Percentiles rank a stretch among this genome's conserved stretches.
Conservation (phyloP, 805 yeast genomes). For the Metschnikowia lunata region DNA sequence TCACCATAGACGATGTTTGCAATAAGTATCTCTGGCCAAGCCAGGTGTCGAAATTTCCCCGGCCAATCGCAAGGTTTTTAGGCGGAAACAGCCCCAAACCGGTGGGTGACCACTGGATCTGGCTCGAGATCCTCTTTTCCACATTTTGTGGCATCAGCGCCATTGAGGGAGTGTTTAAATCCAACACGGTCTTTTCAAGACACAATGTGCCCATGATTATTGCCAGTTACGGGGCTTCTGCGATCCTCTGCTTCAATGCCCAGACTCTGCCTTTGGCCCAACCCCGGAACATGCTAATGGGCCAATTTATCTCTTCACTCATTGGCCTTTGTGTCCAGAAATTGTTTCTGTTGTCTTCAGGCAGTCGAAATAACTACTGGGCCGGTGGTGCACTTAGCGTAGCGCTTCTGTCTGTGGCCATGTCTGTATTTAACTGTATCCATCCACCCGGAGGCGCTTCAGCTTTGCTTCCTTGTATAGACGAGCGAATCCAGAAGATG, state of each 20-base stretch:
- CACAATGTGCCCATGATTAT: conserved; percentile 46
- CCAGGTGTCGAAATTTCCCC: conserved; percentile 31
- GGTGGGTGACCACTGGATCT: conserved; percentile 35
- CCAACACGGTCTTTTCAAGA: conserved; percentile 33
- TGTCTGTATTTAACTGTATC: conserved; percentile 51
- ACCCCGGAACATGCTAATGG: conserved; percentile 55
- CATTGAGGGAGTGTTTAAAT: conserved; percentile 44
- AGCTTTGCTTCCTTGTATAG: conserved; percentile 53
- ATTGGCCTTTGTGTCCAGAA: conserved; percentile 53
- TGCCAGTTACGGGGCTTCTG: conserved; percentile 60
- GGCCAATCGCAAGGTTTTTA: conserved; percentile 30
- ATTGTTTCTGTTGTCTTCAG: conserved; percentile 43
- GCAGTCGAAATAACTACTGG: conserved; percentile 48
- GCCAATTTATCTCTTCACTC: conserved; percentile 51
- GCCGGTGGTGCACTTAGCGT: conserved; percentile 56
- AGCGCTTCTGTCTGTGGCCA: conserved; percentile 47
- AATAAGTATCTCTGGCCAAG: conserved; percentile 28
- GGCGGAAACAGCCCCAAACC: conserved; percentile 35
- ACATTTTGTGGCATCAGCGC: conserved; percentile 45
- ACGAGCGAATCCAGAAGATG: conserved; percentile 41
- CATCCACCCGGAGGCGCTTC: conserved; percentile 77
- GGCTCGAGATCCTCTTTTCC: conserved; percentile 45
- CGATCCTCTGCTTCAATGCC: conserved; percentile 54
- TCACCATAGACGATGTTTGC: conserved; percentile 31
- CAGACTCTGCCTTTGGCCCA: conserved; percentile 58